Evolutionary conservation across 164 flowering plant species (phyloP).

Genomic region (Santalum album): DNA sequence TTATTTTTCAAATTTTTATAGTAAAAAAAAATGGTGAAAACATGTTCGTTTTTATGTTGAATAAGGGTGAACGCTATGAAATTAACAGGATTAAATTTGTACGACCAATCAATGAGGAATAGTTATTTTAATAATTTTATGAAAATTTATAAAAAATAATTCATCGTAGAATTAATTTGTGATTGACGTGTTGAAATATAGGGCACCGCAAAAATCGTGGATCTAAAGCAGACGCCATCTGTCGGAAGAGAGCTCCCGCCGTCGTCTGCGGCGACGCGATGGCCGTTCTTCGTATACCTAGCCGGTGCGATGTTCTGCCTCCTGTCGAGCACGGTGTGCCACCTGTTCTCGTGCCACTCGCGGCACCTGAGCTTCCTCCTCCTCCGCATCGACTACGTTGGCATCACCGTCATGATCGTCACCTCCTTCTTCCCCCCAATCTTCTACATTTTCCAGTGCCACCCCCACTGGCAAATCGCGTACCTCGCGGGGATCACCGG

Average conservation of each 20-base stretch:
- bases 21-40: too few species aligned
- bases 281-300: constrained; percentile 88
- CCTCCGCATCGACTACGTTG: constrained; percentile 61
- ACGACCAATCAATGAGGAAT: too few species aligned
- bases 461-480: constrained; percentile 59
- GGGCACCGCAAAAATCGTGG: constrained; percentile 22
- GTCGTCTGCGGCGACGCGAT: constrained; percentile 23
- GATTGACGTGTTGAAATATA: constrained; percentile 9
- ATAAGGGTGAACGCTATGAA: too few species aligned
- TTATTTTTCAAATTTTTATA: too few species aligned
- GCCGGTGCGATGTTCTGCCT: constrained; percentile 87
- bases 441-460: constrained; percentile 83
- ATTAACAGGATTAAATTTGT: too few species aligned
- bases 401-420: constrained; percentile 83
- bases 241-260: constrained; percentile 1
- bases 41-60: too few species aligned
- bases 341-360: constrained; percentile 82
- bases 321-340: constrained; percentile 73
- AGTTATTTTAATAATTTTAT: too few species aligned
- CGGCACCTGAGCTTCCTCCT: constrained; percentile 38
- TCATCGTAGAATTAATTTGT: too few species aligned
- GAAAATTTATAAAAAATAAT: too few species aligned
- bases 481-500: constrained; percentile 60
- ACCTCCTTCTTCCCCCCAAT: constrained; percentile 90
- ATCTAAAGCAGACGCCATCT: constrained; percentile 16